Evolutionary conservation across 1,139 yeast genomes (phyloP).

Genomic region (Candida glucosophila): DNA sequence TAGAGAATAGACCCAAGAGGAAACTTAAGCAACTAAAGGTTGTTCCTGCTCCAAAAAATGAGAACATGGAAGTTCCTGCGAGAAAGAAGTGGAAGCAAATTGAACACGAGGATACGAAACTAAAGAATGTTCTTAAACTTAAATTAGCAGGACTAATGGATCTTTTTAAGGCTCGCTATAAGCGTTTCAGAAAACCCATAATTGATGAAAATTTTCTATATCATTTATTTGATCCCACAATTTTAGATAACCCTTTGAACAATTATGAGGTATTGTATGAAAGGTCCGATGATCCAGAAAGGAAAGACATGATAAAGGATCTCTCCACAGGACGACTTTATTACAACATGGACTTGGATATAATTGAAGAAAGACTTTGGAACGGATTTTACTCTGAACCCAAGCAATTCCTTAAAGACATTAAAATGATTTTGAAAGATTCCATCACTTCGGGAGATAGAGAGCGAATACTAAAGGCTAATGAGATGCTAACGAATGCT

Average conservation of each 20-base stretch:
- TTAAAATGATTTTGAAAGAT: constrained; percentile 77
- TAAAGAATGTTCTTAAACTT: constrained; percentile 77
- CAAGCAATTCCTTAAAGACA: constrained; percentile 75
- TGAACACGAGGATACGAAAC: constrained; percentile 67
- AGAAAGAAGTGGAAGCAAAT: constrained; percentile 38
- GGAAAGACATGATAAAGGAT: constrained; percentile 68
- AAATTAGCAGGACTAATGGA: constrained; percentile 87
- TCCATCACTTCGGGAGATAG: constrained; percentile 70
- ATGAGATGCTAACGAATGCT: constrained; percentile 94
- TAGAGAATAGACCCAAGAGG: constrained; percentile 42
- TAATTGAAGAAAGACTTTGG: constrained; percentile 92
- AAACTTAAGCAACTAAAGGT: constrained; percentile 30
- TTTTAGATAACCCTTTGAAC: constrained; percentile 27
- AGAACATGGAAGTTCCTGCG: constrained; percentile 9
- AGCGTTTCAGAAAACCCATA: constrained; percentile 82
- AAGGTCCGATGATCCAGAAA: constrained; percentile 43
- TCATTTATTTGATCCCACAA: constrained; percentile 66
- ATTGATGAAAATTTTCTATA: constrained; percentile 67
- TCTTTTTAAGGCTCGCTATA: constrained; percentile 74
- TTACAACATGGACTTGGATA: constrained; percentile 86
- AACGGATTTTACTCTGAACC: constrained; percentile 95
- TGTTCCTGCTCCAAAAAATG: constrained; percentile 9
- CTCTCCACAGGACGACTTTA: constrained; percentile 62
- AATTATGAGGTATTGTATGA: constrained; percentile 43
- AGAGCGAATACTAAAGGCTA: constrained; percentile 78